phyloP scores from a whole-genome alignment of 768 basidiomycete species.

The Gymnopilus dilepis region DNA sequence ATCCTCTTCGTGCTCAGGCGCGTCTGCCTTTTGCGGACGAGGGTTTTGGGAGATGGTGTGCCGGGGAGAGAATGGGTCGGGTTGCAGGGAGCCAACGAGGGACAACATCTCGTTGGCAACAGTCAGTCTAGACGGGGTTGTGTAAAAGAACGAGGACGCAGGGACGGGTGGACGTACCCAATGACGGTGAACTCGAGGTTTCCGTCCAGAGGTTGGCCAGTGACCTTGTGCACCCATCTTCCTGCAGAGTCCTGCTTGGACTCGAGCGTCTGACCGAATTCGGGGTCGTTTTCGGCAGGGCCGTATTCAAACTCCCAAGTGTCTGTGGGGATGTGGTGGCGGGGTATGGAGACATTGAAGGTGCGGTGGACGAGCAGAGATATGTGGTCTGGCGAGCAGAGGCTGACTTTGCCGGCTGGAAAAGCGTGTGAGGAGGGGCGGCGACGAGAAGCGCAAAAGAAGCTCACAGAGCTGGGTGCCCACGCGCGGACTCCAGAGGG shows the following conservation, averaged over 20 bases:
- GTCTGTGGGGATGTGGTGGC: slow-evolving; percentile 84
- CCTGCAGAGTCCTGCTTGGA: slow-evolving; percentile 51
- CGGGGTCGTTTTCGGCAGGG: slow-evolving; percentile 79
- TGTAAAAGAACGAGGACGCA: neutral
- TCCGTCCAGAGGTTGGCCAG: slow-evolving; percentile 72
- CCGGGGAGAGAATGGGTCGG: slow-evolving; percentile 71
- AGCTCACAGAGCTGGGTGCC: slow-evolving; percentile 79
- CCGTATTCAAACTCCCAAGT: slow-evolving; percentile 89
- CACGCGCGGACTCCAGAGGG: slow-evolving; percentile 86
- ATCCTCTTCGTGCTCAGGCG: slow-evolving; percentile 22
- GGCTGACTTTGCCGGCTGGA: slow-evolving; percentile 86
- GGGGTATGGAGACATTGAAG: slow-evolving; percentile 95
- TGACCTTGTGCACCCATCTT: slow-evolving; percentile 78
- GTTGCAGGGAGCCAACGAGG: slow-evolving; percentile 81
- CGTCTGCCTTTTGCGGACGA: slow-evolving; percentile 26
- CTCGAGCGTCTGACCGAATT: slow-evolving; percentile 52
- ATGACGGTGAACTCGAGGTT: slow-evolving; percentile 85
- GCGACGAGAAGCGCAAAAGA: neutral
- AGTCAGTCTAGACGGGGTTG: slow-evolving; percentile 60
- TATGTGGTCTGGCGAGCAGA: slow-evolving; percentile 92
- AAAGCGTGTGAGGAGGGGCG: slow-evolving; percentile 8
- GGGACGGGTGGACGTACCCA: slow-evolving; percentile 58
- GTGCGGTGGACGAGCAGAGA: slow-evolving; percentile 89
- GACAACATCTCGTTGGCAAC: slow-evolving; percentile 95
- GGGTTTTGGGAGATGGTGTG: slow-evolving; percentile 42